Evolutionary conservation across 257 asterid species (phyloP).

Genomic region (Solanum ossicruentum): DNA sequence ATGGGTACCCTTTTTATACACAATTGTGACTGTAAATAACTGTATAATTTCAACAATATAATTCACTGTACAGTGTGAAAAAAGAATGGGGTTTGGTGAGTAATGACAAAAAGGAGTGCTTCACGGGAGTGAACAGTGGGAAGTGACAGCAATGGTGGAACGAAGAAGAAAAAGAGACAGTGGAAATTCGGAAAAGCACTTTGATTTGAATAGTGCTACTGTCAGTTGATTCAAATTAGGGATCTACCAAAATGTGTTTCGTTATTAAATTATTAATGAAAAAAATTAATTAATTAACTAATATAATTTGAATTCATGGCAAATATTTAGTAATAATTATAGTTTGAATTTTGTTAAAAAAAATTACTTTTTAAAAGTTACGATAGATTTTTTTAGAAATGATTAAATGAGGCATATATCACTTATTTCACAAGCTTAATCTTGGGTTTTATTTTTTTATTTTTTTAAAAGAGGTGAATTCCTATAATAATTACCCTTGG

Average conservation of each 20-base stretch:
- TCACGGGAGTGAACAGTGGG: background rate
- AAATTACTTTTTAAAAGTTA: no score
- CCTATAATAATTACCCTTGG: no score
- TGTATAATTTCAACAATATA: background rate
- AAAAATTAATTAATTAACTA: no score
- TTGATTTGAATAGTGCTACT: background rate
- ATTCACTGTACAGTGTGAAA: background rate
- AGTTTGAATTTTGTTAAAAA: no score
- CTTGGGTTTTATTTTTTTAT: no score
- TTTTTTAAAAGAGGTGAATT: no score
- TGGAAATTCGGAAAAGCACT: background rate
- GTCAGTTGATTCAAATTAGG: background rate
- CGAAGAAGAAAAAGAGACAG: background rate
- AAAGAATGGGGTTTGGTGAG: background rate
- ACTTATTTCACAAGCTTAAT: no score
- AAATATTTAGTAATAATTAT: no score
- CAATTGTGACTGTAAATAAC: background rate
- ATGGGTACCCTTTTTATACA: background rate
- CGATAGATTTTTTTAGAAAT: no score
- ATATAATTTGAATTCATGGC: no score
- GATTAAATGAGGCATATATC: no score
- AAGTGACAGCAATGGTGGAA: background rate
- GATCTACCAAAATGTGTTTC: background rate
- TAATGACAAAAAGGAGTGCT: background rate
- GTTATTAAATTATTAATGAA: no score